Percentiles rank a stretch among this genome's conserved stretches.
phyloP scores from a whole-genome alignment of 192 early-diverging fungal genomes.

The Backusella macrospora region DNA sequence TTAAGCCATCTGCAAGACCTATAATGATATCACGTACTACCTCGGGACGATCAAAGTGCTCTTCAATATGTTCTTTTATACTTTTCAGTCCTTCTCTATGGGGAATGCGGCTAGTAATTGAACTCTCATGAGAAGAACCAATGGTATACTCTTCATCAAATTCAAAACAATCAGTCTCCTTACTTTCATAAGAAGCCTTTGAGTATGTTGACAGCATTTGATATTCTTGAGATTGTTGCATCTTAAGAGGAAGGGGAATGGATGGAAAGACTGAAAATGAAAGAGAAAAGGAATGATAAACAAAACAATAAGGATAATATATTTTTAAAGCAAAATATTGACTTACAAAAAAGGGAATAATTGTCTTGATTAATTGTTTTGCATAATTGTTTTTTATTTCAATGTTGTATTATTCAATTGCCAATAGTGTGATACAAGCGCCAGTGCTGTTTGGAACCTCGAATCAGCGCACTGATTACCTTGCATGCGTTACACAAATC shows the following conservation, averaged over 20 bases:
- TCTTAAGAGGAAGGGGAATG: neutral
- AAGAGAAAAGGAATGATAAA: neutral
- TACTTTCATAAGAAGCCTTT: neutral
- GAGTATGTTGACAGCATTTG: constrained; percentile 6
- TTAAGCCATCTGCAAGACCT: constrained; percentile 49
- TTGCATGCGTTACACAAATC: neutral
- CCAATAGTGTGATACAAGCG: neutral
- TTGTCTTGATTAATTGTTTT: constrained; percentile 8
- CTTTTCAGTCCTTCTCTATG: constrained; percentile 23
- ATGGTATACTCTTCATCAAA: constrained; percentile 20
- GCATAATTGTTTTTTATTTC: constrained; percentile 1
- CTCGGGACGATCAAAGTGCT: constrained; percentile 47
- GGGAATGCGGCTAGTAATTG: constrained; percentile 13
- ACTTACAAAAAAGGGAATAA: neutral
- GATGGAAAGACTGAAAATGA: neutral
- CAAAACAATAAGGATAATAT: neutral
- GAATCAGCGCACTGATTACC: constrained; percentile 1
- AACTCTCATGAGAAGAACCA: neutral
- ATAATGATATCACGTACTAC: constrained; percentile 46
- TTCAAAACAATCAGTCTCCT: neutral
- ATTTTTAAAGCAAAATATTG: constrained; percentile 9
- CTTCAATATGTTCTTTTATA: constrained; percentile 33
- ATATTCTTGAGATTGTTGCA: constrained; percentile 5
- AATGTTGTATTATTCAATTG: neutral
- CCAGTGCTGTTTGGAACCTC: neutral